Evolutionary conservation across 106 monocot species (phyloP), one percentile per base, ranked within the genome.

Genomic region (Cymbidium sinense): DNA sequence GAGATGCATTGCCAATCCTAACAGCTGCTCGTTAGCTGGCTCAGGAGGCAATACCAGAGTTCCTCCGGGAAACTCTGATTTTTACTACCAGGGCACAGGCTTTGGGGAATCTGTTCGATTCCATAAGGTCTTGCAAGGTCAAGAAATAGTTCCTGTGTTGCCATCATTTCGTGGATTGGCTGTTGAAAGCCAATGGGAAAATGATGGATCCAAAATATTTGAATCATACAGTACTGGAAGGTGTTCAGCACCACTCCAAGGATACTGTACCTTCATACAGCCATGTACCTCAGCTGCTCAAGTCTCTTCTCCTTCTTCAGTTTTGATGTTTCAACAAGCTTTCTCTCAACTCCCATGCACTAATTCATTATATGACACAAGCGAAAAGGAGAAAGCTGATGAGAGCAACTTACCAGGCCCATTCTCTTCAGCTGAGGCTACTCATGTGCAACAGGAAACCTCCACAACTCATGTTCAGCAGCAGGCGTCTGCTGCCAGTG

Each of bases 51-150:
- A 29, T 4, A 70, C 71, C 58, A 70, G 80, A 85, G 75, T 85
- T 80, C 79, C 90, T 11, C 12, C 43, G 8, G 81, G 81, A 51
- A 88, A 77, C 69, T 74, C 88, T 10, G 82, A 83, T 70, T 70
- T 84, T 71, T 73, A 83, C 81, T 78, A 77, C 83, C 81, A 87
- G 37, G 74, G 90, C 88, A 87, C 77, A 75, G 94, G 85, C 87
- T 90, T 92, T 87, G 82, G 83, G 47, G 91, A 91, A 91, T 91
- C 93, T 77, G 5, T 86, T 29, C 70, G 90, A 78, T 90, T 99
- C 94, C 82, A 88, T 82, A 86, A 92, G 98, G 98, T 99, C 98
- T 99, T 99, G 94, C 98, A 99, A 99, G 98, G 98, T 99, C 98
- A 99, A 99, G 94, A 99, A 99, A 85, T 92, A 37, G 78, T 79